These are phyloP conservation scores for Rhododendron williamsianum DNA, from an alignment of 148 eudicot species.

Conservation along the genomic window DNA sequence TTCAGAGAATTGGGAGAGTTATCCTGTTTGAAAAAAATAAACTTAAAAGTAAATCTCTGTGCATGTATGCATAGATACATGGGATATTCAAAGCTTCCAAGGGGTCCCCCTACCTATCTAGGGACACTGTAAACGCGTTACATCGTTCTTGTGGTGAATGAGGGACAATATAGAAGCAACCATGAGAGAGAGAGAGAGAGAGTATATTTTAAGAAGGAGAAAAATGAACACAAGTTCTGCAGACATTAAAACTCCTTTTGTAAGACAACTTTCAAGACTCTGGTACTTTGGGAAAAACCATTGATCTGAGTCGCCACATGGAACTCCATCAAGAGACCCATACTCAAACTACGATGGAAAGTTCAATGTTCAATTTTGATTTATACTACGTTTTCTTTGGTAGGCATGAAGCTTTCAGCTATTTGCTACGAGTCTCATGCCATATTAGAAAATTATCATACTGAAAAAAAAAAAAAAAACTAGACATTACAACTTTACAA, in stretches of 20 bases:
- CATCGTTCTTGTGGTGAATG: not conserved
- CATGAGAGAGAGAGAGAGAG: not conserved
- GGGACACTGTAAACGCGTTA: not conserved
- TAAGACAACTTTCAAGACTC: not conserved
- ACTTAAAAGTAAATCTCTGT: not conserved
- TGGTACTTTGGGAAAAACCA: not conserved
- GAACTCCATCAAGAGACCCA: not conserved
- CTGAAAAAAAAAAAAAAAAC: not conserved
- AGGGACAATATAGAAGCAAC: not conserved
- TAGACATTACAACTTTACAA: not conserved
- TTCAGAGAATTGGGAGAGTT: constrained; percentile 54
- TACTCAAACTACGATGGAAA: not conserved
- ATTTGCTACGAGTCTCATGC: not conserved
- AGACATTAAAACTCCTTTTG: not conserved
- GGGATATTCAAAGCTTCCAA: not conserved
- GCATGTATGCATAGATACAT: not conserved
- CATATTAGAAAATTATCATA: not conserved
- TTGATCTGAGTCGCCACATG: not conserved
- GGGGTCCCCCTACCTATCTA: not conserved
- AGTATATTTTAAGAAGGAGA: not conserved
- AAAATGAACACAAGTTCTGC: not conserved
- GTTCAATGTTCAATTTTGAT: not conserved
- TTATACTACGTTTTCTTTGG: not conserved
- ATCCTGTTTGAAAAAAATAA: constrained; percentile 35
- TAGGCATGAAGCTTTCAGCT: not conserved